A percentile compares a stretch with the other conserved stretches of the same genome.
Evolutionary conservation across 495 filamentous ascomycete genomes (phyloP).

Genomic region (Penicillium coffeae): DNA sequence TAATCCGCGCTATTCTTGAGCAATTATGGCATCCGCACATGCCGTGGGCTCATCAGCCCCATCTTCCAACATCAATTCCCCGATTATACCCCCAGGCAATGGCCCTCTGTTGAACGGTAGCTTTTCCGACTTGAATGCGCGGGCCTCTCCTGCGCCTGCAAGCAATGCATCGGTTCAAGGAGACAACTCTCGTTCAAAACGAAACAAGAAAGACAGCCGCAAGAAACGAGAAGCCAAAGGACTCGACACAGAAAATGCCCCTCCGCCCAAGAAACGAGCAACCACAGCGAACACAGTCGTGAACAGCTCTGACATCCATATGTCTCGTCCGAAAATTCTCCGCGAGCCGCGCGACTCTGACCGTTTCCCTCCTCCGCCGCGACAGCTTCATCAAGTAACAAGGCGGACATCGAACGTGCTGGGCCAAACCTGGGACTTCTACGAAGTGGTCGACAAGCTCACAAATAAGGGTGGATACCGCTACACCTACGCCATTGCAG

Average conservation of each 20-base stretch:
- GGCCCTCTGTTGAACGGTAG: slow-evolving; percentile 28
- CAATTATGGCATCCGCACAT: slow-evolving; percentile 36
- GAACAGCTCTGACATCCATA: slow-evolving; percentile 30
- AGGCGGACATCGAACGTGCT: slow-evolving; percentile 32
- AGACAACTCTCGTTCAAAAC: slow-evolving; percentile 37
- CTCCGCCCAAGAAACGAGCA: slow-evolving; percentile 36
- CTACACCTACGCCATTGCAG: slow-evolving; percentile 88
- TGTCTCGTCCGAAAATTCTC: slow-evolving; percentile 29
- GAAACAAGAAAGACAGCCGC: slow-evolving; percentile 47
- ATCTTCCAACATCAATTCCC: slow-evolving; percentile 44
- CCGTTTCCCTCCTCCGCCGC: slow-evolving; percentile 35
- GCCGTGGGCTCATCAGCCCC: slow-evolving; percentile 38
- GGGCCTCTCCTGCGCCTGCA: slow-evolving; percentile 38
- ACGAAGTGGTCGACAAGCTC: slow-evolving; percentile 57
- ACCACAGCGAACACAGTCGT: slow-evolving; percentile 27
- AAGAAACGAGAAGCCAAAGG: slow-evolving; percentile 78
- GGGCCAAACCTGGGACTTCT: slow-evolving; percentile 41
- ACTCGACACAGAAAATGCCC: slow-evolving; percentile 36
- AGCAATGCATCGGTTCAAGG: slow-evolving; percentile 31
- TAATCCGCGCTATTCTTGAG: too few relatives aligned
- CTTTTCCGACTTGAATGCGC: slow-evolving; percentile 30
- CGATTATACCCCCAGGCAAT: slow-evolving; percentile 27
- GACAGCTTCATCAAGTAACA: slow-evolving; percentile 39
- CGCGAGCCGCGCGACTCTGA: slow-evolving; percentile 39
- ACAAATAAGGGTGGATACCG: slow-evolving; percentile 88